Evolutionary conservation across 805 yeast genomes (phyloP).

Genomic region (Wickerhamiella allomyrinae): DNA sequence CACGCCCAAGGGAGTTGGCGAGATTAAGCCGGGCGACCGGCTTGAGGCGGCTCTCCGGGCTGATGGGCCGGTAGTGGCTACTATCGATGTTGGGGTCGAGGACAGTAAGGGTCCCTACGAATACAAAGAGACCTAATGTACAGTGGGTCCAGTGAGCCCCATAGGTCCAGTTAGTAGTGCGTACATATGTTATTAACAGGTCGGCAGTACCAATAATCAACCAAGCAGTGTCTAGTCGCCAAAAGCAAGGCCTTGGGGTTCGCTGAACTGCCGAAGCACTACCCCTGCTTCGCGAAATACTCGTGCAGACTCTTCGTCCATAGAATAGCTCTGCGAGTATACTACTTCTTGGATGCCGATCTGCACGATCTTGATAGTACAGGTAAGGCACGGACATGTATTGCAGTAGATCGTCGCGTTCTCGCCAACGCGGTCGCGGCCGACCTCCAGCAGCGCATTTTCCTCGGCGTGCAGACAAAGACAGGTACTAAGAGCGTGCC

Average conservation of each 20-base stretch:
- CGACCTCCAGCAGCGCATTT: conserved; percentile 87
- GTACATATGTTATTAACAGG: too few relatives aligned
- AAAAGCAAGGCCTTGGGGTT: background rate
- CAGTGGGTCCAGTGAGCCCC: too few relatives aligned
- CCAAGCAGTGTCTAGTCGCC: too few relatives aligned
- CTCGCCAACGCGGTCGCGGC: conserved; percentile 65
- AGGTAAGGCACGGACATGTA: conserved; percentile 92
- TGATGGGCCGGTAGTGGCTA: conserved; percentile 40
- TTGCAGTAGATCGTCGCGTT: conserved; percentile 65
- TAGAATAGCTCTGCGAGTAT: conserved; percentile 79
- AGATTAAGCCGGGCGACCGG: conserved; percentile 61
- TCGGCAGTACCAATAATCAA: too few relatives aligned
- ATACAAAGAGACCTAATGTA: conserved; percentile 30
- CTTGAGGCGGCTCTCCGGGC: conserved; percentile 48
- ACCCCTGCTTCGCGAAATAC: conserved; percentile 69
- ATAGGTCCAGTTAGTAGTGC: too few relatives aligned
- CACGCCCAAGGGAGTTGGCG: conserved; percentile 96
- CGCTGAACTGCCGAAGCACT: conserved; percentile 40
- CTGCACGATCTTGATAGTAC: conserved; percentile 90
- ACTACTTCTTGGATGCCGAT: conserved; percentile 84
- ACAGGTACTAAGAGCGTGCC: conserved; percentile 65
- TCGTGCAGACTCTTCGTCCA: conserved; percentile 66
- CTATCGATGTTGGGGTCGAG: conserved; percentile 38
- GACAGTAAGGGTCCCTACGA: conserved; percentile 47
- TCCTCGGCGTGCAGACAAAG: conserved; percentile 95